Conservation (phyloP, 768 basidiomycete species). For the Fibroporia radiculosa region DNA sequence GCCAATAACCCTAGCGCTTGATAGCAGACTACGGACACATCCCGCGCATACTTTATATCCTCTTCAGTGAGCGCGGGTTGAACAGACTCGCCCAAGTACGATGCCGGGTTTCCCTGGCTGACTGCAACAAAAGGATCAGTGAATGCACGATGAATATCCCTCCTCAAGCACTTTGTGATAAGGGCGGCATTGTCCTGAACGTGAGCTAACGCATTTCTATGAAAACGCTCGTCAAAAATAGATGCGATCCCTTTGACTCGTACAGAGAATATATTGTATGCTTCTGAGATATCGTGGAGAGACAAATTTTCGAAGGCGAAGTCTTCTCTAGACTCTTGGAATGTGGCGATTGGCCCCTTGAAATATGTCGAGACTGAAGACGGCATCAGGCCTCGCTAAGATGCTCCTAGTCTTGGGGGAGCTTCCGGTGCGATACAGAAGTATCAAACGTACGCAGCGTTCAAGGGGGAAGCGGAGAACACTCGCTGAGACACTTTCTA, state of each 20-base stretch:
- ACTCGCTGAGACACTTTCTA: too few species aligned
- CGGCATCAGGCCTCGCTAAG: too few species aligned
- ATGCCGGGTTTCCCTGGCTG: constrained; percentile 13
- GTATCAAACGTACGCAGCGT: too few species aligned
- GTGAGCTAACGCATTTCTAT: constrained; percentile 25
- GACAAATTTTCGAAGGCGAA: constrained; percentile 29
- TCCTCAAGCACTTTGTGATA: constrained; percentile 36
- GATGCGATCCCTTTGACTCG: constrained; percentile 27
- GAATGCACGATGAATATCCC: constrained; percentile 40
- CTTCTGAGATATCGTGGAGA: constrained; percentile 51
- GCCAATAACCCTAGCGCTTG: constrained; percentile 45
- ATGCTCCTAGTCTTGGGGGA: too few species aligned
- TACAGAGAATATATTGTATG: constrained; percentile 44
- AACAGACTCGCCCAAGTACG: constrained; percentile 5
- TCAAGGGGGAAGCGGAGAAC: too few species aligned
- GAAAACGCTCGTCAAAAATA: not conserved
- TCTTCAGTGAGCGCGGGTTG: constrained; percentile 23
- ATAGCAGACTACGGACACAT: constrained; percentile 41
- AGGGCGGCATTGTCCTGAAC: constrained; percentile 23
- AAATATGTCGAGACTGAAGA: too few species aligned
- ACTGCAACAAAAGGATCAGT: constrained; percentile 9
- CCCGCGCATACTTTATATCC: constrained; percentile 31
- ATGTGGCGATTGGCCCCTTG: constrained; percentile 36
- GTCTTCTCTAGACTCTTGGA: constrained; percentile 38
- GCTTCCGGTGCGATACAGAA: too few species aligned